These are phyloP conservation scores for Anaeromyces robustus DNA, from an alignment of 192 early-diverging fungal species.

Conservation along the genomic window DNA sequence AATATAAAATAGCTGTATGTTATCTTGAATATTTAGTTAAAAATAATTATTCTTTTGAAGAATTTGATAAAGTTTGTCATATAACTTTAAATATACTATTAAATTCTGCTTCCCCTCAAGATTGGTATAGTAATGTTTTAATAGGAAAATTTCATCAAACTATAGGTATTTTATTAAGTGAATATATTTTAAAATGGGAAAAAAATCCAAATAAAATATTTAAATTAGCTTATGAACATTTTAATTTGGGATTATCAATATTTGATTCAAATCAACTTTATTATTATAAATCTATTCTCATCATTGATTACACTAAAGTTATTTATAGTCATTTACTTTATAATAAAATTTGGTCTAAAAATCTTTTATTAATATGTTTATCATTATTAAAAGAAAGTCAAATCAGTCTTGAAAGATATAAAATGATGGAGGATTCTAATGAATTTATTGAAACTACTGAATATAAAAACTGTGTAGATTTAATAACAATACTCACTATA, in stretches of 20 bases:
- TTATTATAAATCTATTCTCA: background rate
- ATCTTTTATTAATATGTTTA: background rate
- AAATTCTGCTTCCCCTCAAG: background rate
- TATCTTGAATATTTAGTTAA: background rate
- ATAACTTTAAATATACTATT: background rate
- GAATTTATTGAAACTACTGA: background rate
- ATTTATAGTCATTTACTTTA: background rate
- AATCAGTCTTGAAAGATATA: background rate
- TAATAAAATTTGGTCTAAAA: background rate
- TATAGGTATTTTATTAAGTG: background rate
- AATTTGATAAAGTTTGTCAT: background rate
- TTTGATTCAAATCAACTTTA: background rate
- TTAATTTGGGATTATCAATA: background rate
- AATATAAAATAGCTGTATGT: background rate
- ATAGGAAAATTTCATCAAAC: background rate
- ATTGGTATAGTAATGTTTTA: background rate
- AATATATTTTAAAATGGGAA: background rate
- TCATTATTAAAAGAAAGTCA: background rate
- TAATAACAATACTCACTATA: background rate
- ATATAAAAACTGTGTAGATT: background rate
- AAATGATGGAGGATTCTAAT: background rate
- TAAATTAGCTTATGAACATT: background rate
- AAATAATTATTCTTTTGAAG: background rate
- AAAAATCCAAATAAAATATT: background rate
- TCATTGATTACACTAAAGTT: background rate